Evolutionary conservation across 2,329 filamentous ascomycete genomes (phyloP).

Genomic region (Xylariomycetidae sp.): DNA sequence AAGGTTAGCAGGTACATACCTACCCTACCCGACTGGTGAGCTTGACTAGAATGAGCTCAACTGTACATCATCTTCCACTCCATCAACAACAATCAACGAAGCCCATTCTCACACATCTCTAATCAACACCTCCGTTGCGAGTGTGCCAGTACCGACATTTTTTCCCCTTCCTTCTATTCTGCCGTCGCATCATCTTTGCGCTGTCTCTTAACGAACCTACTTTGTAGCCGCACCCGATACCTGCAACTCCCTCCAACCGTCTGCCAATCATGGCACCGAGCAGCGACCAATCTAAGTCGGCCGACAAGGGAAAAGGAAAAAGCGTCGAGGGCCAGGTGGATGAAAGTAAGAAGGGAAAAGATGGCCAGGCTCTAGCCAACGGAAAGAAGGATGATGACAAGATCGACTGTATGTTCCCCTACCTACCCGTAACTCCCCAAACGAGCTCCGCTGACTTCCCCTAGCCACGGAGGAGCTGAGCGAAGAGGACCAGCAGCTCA

Average conservation of each 20-base stretch:
- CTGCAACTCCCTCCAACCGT: too few relatives aligned
- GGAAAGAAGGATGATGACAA: conserved; percentile 74
- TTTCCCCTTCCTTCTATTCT: too few relatives aligned
- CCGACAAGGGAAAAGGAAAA: conserved; percentile 97
- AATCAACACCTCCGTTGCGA: too few relatives aligned
- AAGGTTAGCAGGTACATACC: conserved; percentile 5
- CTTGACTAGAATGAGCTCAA: not conserved
- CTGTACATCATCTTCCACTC: not conserved
- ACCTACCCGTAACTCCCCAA: conserved; percentile 7
- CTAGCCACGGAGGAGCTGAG: conserved; percentile 76
- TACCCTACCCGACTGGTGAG: not conserved
- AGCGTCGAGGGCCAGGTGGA: conserved; percentile 62
- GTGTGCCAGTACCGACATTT: too few relatives aligned
- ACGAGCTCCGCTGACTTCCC: conserved; percentile 29
- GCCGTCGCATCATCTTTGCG: too few relatives aligned
- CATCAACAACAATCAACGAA: conserved; percentile 2
- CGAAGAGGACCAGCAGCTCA: conserved; percentile 97
- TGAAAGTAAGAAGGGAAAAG: conserved; percentile 58
- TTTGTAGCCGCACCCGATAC: too few relatives aligned
- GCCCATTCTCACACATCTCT: too few relatives aligned
- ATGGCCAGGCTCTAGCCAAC: conserved; percentile 66
- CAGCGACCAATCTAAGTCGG: conserved; percentile 76
- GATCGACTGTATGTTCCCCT: conserved; percentile 36
- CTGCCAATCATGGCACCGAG: conserved; percentile 89
- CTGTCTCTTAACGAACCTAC: too few relatives aligned